Evolutionary conservation across 768 basidiomycete species (phyloP).

Genomic region (Ramaria sp.): DNA sequence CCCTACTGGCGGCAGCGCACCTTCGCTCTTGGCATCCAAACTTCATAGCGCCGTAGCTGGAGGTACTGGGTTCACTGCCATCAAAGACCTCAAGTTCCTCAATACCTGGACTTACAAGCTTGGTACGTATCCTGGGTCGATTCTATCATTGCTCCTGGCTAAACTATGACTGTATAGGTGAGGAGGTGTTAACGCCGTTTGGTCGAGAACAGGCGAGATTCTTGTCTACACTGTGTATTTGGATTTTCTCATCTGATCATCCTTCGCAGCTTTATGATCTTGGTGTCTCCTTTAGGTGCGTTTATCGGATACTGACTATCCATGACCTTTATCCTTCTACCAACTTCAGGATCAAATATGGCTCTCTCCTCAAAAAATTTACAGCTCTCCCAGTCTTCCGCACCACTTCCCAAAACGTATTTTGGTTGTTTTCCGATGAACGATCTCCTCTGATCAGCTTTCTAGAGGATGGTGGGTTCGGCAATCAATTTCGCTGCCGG

Average conservation of each 20-base stretch:
- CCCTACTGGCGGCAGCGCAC: constrained; percentile 22
- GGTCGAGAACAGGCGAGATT: constrained; percentile 63
- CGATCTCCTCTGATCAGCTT: background rate
- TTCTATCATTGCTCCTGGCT: background rate
- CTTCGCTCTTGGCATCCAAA: constrained; percentile 49
- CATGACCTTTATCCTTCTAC: background rate
- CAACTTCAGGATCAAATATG: constrained; percentile 51
- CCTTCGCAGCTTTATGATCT: too few species aligned
- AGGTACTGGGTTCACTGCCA: constrained; percentile 50
- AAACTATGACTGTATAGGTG: constrained; percentile 5
- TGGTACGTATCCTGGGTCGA: constrained; percentile 3
- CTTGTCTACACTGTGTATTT: background rate
- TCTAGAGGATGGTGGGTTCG: constrained; percentile 51
- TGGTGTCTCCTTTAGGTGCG: too few species aligned
- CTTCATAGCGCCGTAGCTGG: constrained; percentile 41
- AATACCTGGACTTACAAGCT: constrained; percentile 53
- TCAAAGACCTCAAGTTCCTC: constrained; percentile 60
- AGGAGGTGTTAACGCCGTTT: constrained; percentile 65
- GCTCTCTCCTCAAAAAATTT: constrained; percentile 43
- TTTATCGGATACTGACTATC: too few species aligned
- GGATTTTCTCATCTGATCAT: too few species aligned
- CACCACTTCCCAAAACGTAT: constrained; percentile 54
- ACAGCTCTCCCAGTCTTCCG: constrained; percentile 68
- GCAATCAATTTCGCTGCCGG: constrained; percentile 50
- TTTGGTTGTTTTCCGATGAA: background rate